Evolutionary conservation across 2,329 filamentous ascomycete genomes (phyloP), one percentile per base, ranked within the genome.

Genomic region (Chrysosporium keratinophilum): DNA sequence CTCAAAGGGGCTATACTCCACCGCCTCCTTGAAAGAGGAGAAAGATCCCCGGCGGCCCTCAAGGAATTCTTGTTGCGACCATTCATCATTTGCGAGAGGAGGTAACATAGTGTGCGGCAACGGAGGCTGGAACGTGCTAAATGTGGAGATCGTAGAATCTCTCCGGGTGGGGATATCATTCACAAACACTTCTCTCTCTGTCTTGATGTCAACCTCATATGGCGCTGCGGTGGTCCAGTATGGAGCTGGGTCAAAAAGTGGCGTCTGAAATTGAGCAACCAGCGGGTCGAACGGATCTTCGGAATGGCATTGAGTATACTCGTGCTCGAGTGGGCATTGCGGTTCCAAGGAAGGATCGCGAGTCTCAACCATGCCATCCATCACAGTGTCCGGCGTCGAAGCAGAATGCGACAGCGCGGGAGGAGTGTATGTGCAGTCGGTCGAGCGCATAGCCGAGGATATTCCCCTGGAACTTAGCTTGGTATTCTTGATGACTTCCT

Each of bases 171-270:
- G 88, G 54, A 95, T 79, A 66, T 96, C 87, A 64, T 96, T 88
- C 70, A 96, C 83, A 69, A 87, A 95, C 76, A 94, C 89, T 62
- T 96, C 88, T 59, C 88, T 80, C 74, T 96, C 91, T 1, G 90
- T 96, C 78, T 91, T 95, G 74, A 97, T 86, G 68, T 96, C 91
- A 57, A 96, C 84, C 71, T 96, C 91, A 67, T 94, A 96, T 0
- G 90, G 88, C 17, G 85, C 80, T 59, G 79, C 78, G 11, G 76
- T 70, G 3, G 74, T 71, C 71, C 70, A 85, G 71, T 84, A 79
- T 73, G 79, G 77, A 15, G 74, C 71, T 60, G 76, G 69, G 48
- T 59, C 80, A 73, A 85, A 86, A 65, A 74, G 78, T 63, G 77
- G 63, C 65, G 74, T 61, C 65, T 71, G 59, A 66, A 73, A 54